These are phyloP conservation scores for Nicotiana benthamiana DNA, from an alignment of 257 asterid species.

Conservation along the genomic window DNA sequence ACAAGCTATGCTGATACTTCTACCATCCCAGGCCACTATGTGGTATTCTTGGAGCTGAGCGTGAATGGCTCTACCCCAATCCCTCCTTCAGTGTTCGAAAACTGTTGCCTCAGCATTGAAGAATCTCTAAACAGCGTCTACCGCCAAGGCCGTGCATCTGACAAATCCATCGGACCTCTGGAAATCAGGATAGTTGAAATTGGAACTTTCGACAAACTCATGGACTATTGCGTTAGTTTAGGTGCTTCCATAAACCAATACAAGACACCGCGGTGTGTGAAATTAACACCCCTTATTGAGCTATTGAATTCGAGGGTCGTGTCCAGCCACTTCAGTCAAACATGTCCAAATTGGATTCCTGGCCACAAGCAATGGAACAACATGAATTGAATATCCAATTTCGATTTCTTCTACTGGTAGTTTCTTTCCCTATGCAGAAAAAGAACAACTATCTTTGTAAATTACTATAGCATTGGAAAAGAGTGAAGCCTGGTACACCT, in stretches of 20 bases:
- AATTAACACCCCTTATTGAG: slow-evolving; percentile 63
- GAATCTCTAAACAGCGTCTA: slow-evolving; percentile 60
- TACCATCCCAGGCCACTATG: slow-evolving; percentile 69
- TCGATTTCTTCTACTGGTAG: background rate
- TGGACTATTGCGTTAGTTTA: slow-evolving; percentile 71
- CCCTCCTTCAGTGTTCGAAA: slow-evolving; percentile 69
- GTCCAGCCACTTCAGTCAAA: slow-evolving; percentile 59
- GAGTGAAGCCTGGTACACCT: too few relatives aligned
- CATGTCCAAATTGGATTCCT: slow-evolving; percentile 64
- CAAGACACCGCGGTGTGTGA: slow-evolving; percentile 56
- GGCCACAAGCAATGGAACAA: slow-evolving; percentile 61
- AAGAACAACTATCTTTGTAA: slow-evolving; percentile 22
- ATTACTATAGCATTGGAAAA: slow-evolving; percentile 19
- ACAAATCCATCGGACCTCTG: slow-evolving; percentile 60
- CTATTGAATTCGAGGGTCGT: slow-evolving; percentile 51
- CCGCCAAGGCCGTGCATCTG: slow-evolving; percentile 64
- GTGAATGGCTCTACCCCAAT: slow-evolving; percentile 32
- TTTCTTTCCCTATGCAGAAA: background rate
- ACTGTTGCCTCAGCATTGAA: slow-evolving; percentile 43
- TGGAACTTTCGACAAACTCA: slow-evolving; percentile 74
- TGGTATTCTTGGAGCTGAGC: slow-evolving; percentile 9
- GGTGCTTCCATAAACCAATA: slow-evolving; percentile 53
- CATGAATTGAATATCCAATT: slow-evolving; percentile 20
- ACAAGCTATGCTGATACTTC: slow-evolving; percentile 67
- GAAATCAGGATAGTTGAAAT: slow-evolving; percentile 37